phyloP scores from a whole-genome alignment of 495 filamentous ascomycete species.

The Massariosphaeria phaeospora region DNA sequence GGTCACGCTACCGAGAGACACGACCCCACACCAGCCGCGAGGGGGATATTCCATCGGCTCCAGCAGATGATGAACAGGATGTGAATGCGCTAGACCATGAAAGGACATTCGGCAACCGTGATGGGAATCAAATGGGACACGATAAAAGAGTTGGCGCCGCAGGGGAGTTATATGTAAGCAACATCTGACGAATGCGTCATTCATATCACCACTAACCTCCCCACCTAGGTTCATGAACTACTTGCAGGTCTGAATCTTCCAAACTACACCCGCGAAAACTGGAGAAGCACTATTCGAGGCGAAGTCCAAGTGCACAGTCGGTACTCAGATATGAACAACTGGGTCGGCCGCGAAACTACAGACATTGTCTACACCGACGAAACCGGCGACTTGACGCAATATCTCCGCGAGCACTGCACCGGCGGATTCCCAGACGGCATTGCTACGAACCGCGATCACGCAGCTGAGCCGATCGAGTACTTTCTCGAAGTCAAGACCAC shows the following conservation, averaged over 20 bases:
- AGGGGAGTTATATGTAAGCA: too few relatives aligned
- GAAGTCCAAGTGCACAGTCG: background rate
- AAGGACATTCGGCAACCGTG: too few relatives aligned
- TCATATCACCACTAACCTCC: too few relatives aligned
- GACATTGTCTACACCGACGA: background rate
- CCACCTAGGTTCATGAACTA: background rate
- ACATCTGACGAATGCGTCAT: too few relatives aligned
- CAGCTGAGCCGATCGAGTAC: background rate
- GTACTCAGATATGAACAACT: background rate
- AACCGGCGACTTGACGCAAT: background rate
- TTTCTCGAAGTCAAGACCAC: background rate
- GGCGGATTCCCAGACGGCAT: background rate
- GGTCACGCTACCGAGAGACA: too few relatives aligned
- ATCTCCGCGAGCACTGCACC: background rate
- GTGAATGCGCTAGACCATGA: too few relatives aligned
- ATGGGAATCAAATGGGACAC: too few relatives aligned
- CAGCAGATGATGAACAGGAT: too few relatives aligned
- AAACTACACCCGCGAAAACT: background rate
- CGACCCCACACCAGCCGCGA: too few relatives aligned
- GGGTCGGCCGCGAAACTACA: background rate
- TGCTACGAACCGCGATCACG: background rate
- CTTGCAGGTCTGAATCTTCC: background rate
- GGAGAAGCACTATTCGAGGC: constrained; percentile 1
- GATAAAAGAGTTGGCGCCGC: too few relatives aligned
- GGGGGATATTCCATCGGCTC: too few relatives aligned